phyloP scores from a whole-genome alignment of 306 rosid genomes.

The Mimosa bimucronata region DNA sequence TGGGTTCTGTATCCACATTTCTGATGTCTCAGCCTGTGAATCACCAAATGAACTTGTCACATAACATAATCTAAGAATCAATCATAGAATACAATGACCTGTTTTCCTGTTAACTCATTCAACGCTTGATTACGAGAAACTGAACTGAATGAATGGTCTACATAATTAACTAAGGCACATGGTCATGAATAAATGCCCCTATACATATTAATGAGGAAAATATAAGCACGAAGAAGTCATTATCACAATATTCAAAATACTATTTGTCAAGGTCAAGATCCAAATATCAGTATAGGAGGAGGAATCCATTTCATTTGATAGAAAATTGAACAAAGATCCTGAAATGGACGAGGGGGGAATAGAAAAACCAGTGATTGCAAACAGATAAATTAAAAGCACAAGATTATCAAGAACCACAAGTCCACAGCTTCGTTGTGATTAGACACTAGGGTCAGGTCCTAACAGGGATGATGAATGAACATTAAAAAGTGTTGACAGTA shows the following conservation, averaged over 20 bases:
- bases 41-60: background rate
- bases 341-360: background rate
- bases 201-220: too few relatives aligned
- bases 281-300: background rate
- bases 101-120: background rate
- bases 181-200: background rate
- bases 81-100: background rate
- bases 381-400: background rate
- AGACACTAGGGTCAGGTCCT: background rate
- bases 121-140: background rate
- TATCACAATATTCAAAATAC: background rate
- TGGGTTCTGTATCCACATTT: constrained; percentile 95
- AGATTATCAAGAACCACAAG: background rate
- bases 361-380: background rate
- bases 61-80: background rate
- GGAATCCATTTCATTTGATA: background rate
- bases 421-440: background rate
- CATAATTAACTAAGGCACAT: background rate
- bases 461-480: too few relatives aligned
- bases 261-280: background rate
- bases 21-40: constrained; percentile 91
- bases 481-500: too few relatives aligned
- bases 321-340: background rate
- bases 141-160: background rate
- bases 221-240: background rate